Percentiles rank a stretch among this genome's conserved stretches.
Conservation (phyloP, 2,329 filamentous ascomycete species). For the Botrytis byssoidea region DNA sequence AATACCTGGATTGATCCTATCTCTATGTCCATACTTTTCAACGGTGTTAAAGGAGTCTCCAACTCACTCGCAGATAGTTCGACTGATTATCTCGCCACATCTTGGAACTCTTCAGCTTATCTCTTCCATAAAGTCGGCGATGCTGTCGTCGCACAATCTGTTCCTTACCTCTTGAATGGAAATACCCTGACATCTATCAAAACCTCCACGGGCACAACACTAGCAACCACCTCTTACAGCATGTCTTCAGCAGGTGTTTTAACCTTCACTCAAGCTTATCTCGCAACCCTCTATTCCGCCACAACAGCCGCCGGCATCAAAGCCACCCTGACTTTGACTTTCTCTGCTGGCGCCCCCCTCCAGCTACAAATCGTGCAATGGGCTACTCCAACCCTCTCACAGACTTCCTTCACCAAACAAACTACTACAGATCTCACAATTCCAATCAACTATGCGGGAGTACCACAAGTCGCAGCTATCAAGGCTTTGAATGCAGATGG, state of each 20-base stretch:
- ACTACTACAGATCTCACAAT: slow-evolving; percentile 42
- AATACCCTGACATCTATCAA: slow-evolving; percentile 49
- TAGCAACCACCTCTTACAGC: slow-evolving; percentile 48
- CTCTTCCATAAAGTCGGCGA: slow-evolving; percentile 53
- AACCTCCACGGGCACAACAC: slow-evolving; percentile 40
- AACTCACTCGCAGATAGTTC: slow-evolving; percentile 56
- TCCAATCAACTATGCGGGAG: slow-evolving; percentile 52
- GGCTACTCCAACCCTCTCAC: slow-evolving; percentile 43
- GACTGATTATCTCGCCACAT: slow-evolving; percentile 45
- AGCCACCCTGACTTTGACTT: slow-evolving; percentile 51
- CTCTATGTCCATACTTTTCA: slow-evolving; percentile 48
- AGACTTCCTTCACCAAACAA: slow-evolving; percentile 22
- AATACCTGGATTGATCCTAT: slow-evolving; percentile 52
- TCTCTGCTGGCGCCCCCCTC: slow-evolving; percentile 50
- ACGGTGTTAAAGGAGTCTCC: slow-evolving; percentile 43
- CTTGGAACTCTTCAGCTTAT: slow-evolving; percentile 52
- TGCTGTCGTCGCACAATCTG: slow-evolving; percentile 43
- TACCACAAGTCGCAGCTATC: slow-evolving; percentile 51
- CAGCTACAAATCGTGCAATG: slow-evolving; percentile 53
- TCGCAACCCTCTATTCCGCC: slow-evolving; percentile 46
- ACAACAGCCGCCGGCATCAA: slow-evolving; percentile 47
- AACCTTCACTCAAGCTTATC: slow-evolving; percentile 48
- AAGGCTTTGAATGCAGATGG: slow-evolving; percentile 51
- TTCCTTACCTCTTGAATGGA: slow-evolving; percentile 54
- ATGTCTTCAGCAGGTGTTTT: slow-evolving; percentile 46